Conservation (phyloP, 495 filamentous ascomycete genomes). For the Penicillium canescens region DNA sequence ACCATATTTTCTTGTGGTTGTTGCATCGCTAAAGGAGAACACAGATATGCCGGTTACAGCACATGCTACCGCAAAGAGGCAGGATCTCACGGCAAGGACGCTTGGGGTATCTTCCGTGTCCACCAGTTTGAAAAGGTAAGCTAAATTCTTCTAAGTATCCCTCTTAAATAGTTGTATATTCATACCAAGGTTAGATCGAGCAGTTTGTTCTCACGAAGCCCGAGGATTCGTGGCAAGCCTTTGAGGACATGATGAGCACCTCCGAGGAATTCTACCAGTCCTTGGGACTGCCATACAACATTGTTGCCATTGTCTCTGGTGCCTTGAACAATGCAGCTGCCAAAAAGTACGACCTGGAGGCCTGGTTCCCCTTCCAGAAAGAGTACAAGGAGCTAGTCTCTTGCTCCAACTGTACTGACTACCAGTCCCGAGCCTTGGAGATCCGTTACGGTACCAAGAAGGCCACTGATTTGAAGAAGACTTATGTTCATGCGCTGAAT, state of each 20-base stretch:
- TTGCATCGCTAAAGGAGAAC: constrained; percentile 7
- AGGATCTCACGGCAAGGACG: constrained; percentile 87
- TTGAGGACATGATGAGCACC: constrained; percentile 86
- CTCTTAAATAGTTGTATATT: background rate
- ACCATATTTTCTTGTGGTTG: background rate
- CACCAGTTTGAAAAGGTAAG: constrained; percentile 95
- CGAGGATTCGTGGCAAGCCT: constrained; percentile 90
- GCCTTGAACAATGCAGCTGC: constrained; percentile 91
- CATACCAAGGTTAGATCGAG: constrained; percentile 58
- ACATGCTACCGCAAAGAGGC: constrained; percentile 97
- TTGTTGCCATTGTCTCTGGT: constrained; percentile 92
- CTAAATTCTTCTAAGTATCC: background rate
- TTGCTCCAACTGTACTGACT: constrained; percentile 95
- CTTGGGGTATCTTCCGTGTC: constrained; percentile 97
- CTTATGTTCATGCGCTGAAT: constrained; percentile 93
- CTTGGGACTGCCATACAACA: constrained; percentile 81
- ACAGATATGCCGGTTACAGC: constrained; percentile 82
- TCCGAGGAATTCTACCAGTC: constrained; percentile 95
- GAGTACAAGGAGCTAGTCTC: constrained; percentile 98
- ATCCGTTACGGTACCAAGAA: constrained; percentile 82
- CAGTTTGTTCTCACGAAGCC: constrained; percentile 94
- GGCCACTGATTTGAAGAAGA: constrained; percentile 78
- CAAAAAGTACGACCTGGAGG: constrained; percentile 96
- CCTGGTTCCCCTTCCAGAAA: constrained; percentile 94
- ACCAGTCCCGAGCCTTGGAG: constrained; percentile 85